Conservation (phyloP, 768 basidiomycete species). For the Asterophora parasitica region DNA sequence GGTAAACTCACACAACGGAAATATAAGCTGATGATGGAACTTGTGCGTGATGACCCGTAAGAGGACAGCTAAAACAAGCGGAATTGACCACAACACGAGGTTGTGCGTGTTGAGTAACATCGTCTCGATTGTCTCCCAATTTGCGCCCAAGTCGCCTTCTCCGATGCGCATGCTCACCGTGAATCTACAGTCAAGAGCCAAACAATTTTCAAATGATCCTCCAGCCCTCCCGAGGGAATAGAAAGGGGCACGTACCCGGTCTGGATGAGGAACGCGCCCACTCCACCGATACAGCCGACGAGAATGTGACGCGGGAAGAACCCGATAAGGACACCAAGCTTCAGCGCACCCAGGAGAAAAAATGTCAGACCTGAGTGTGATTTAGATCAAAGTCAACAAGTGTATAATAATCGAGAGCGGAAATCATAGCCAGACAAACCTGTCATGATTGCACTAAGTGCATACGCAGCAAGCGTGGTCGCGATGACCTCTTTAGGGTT, state of each 20-base stretch:
- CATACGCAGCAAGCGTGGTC: conserved; percentile 86
- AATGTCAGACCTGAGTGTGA: conserved; percentile 61
- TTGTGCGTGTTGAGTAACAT: conserved; percentile 64
- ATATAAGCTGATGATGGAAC: conserved; percentile 85
- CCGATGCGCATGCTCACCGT: conserved; percentile 81
- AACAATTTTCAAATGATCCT: background rate
- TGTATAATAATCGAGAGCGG: background rate
- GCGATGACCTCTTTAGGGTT: conserved; percentile 73
- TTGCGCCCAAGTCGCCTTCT: conserved; percentile 71
- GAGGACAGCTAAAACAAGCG: conserved; percentile 69
- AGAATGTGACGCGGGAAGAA: conserved; percentile 97
- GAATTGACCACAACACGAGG: conserved; percentile 74
- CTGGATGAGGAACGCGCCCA: conserved; percentile 86
- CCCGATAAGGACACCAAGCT: conserved; percentile 80
- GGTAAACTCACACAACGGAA: conserved; percentile 69
- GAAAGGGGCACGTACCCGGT: conserved; percentile 58
- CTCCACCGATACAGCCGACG: conserved; percentile 96
- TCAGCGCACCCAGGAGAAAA: conserved; percentile 79
- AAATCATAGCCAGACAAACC: conserved; percentile 38
- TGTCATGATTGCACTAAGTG: conserved; percentile 83
- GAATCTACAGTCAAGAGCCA: conserved; percentile 40
- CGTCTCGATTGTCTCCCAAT: conserved; percentile 56
- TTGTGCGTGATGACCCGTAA: conserved; percentile 76
- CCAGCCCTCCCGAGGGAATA: background rate
- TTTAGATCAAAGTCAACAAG: background rate